A percentile compares a stretch with the other conserved stretches of the same genome.
These are phyloP conservation scores for Penicillium crystallinum DNA, from an alignment of 495 filamentous ascomycete species.

Conservation along the genomic window DNA sequence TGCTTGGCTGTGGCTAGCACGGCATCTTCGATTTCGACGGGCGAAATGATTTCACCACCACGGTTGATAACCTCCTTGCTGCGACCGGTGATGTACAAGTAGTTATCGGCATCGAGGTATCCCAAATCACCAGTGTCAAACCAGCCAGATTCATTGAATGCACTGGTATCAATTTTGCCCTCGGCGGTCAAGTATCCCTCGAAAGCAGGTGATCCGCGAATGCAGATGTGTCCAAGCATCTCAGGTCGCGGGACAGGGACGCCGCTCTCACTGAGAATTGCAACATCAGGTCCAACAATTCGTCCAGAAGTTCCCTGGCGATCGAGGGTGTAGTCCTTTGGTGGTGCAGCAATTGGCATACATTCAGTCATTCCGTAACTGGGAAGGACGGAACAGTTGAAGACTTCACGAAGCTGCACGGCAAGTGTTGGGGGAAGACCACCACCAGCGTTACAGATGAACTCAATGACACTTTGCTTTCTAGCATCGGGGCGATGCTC, in stretches of 20 bases:
- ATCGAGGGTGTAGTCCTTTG: constrained; percentile 34
- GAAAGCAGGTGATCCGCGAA: constrained; percentile 42
- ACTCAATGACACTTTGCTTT: constrained; percentile 31
- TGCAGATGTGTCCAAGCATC: constrained; percentile 33
- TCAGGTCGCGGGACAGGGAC: constrained; percentile 10
- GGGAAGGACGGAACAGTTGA: constrained; percentile 36
- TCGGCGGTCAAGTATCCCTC: constrained; percentile 36
- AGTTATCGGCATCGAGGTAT: constrained; percentile 51
- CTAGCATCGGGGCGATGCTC: constrained; percentile 25
- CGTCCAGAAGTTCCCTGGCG: constrained; percentile 39
- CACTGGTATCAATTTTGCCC: constrained; percentile 25
- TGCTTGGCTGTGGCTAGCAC: constrained; percentile 45
- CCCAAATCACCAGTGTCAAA: constrained; percentile 49
- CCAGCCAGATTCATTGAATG: constrained; percentile 37
- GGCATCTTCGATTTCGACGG: constrained; percentile 76
- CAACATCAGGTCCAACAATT: constrained; percentile 36
- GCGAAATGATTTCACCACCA: constrained; percentile 73
- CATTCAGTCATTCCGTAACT: constrained; percentile 50
- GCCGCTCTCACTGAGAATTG: constrained; percentile 25
- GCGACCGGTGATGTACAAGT: constrained; percentile 63
- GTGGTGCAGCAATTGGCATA: constrained; percentile 41
- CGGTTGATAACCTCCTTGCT: constrained; percentile 79
- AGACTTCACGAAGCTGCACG: constrained; percentile 29
- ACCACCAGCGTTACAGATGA: constrained; percentile 43
- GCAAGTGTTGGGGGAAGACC: constrained; percentile 39